Evolutionary conservation across 129 eudicot genomes (phyloP).

Genomic region (Tagetes patula): DNA sequence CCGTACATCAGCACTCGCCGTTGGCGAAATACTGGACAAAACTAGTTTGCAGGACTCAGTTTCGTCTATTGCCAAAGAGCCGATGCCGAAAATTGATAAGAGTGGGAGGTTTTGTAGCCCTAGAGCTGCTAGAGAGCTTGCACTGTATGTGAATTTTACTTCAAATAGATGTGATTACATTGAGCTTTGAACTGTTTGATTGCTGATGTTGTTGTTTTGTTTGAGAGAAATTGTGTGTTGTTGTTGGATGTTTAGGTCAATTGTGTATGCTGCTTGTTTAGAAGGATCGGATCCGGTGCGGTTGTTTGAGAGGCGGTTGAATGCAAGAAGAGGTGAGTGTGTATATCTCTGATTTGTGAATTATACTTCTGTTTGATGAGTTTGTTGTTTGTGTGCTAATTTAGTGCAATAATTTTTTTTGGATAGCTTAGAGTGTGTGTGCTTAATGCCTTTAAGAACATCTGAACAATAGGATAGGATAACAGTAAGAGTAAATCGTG

Average conservation of each 20-base stretch:
- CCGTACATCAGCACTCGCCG: slow-evolving; percentile 37
- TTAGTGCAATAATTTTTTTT: background rate
- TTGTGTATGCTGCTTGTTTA: slow-evolving; percentile 84
- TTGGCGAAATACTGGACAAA: slow-evolving; percentile 39
- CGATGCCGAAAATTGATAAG: slow-evolving; percentile 74
- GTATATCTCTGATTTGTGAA: background rate
- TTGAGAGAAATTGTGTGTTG: slow-evolving; percentile 15
- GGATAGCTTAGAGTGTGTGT: background rate
- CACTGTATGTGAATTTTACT: slow-evolving; percentile 41
- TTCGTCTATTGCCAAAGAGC: slow-evolving; percentile 30
- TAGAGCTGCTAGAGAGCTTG: slow-evolving; percentile 98
- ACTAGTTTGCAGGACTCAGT: slow-evolving; percentile 24
- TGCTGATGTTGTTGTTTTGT: background rate
- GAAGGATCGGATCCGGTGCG: slow-evolving; percentile 92
- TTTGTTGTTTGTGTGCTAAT: background rate
- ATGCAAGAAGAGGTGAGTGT: slow-evolving; percentile 64
- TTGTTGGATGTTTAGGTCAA: slow-evolving; percentile 49
- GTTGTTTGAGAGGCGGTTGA: slow-evolving; percentile 77
- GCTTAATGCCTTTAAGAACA: background rate
- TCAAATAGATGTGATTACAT: background rate
- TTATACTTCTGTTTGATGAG: background rate
- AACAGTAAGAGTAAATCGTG: background rate
- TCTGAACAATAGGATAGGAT: background rate
- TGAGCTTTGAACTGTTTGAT: background rate
- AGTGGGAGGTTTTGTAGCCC: slow-evolving; percentile 96